Evolutionary conservation across 495 filamentous ascomycete species (phyloP).

Genomic region (Lentithecium fluviatile): DNA sequence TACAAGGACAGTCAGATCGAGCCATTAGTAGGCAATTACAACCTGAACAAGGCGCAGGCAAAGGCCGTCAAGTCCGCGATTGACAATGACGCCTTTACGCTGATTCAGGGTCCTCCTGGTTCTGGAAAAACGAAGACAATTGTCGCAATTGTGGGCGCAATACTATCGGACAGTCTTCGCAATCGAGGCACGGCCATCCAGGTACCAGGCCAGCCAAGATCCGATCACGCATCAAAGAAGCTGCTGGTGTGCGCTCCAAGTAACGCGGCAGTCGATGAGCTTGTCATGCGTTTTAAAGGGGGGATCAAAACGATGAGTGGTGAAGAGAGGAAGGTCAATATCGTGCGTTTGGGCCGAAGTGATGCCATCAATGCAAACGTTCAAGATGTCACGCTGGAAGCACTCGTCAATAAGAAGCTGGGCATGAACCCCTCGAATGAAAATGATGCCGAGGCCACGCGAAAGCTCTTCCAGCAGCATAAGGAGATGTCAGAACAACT

Average conservation of each 20-base stretch:
- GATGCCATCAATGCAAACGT: conserved; percentile 92
- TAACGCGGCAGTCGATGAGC: conserved; percentile 95
- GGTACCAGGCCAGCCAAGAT: conserved; percentile 29
- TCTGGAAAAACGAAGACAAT: conserved; percentile 99
- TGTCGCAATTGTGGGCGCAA: conserved; percentile 87
- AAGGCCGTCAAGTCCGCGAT: conserved; percentile 86
- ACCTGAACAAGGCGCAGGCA: conserved; percentile 85
- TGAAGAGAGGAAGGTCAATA: conserved; percentile 66
- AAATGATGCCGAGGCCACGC: conserved; percentile 57
- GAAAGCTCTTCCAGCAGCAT: conserved; percentile 79
- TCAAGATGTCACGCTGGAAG: conserved; percentile 88
- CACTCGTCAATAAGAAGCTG: conserved; percentile 76
- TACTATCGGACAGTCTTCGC: conserved; percentile 63
- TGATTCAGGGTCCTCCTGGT: conserved; percentile 94
- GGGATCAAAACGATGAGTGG: conserved; percentile 80
- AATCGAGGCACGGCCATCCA: conserved; percentile 33
- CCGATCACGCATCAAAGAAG: conserved; percentile 60
- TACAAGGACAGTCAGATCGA: conserved; percentile 71
- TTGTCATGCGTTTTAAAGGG: conserved; percentile 87
- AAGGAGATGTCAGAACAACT: conserved; percentile 71
- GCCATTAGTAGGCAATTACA: conserved; percentile 68
- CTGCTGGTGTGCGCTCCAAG: conserved; percentile 92
- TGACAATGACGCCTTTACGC: conserved; percentile 92
- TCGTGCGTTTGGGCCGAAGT: conserved; percentile 86
- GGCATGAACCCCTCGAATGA: conserved; percentile 50